These are phyloP conservation scores for Rhododendron ovatum DNA, from an alignment of 148 eudicot genomes.

Conservation along the genomic window DNA sequence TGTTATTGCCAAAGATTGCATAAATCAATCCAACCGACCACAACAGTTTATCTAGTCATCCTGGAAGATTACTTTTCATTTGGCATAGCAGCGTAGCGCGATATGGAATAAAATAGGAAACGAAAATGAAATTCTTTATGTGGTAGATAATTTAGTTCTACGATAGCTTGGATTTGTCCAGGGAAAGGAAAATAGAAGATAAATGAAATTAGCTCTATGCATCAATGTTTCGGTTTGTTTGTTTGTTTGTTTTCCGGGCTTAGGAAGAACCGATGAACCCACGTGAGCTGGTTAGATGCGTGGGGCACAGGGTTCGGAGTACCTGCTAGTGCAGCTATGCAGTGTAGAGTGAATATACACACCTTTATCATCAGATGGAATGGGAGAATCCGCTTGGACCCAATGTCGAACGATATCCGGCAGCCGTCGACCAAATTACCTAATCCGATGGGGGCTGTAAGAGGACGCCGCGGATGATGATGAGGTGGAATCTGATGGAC, in stretches of 20 bases:
- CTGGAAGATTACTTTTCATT: neutral
- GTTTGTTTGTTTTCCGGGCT: neutral
- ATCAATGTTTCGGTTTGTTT: neutral
- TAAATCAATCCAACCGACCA: neutral
- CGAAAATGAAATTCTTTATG: too few species aligned
- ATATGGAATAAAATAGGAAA: neutral
- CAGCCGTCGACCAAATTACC: neutral
- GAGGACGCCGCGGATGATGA: conserved; percentile 3
- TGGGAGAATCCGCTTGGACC: conserved; percentile 6
- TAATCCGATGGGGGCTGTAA: neutral
- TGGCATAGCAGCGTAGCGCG: neutral
- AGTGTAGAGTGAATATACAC: neutral
- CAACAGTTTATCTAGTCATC: neutral
- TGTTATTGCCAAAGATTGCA: neutral
- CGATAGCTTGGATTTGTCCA: neutral
- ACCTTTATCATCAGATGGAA: neutral
- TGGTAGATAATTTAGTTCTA: neutral
- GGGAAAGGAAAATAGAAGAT: neutral
- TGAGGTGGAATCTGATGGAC: conserved; percentile 13
- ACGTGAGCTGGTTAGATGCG: neutral
- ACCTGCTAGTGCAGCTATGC: too few species aligned
- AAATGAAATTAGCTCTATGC: neutral
- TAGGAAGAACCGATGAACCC: neutral
- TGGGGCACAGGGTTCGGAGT: neutral
- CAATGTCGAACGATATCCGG: conserved; percentile 18